Evolutionary conservation across 352 stramenopile genomes (phyloP).

Genomic region (Phytophthora aleatoria): DNA sequence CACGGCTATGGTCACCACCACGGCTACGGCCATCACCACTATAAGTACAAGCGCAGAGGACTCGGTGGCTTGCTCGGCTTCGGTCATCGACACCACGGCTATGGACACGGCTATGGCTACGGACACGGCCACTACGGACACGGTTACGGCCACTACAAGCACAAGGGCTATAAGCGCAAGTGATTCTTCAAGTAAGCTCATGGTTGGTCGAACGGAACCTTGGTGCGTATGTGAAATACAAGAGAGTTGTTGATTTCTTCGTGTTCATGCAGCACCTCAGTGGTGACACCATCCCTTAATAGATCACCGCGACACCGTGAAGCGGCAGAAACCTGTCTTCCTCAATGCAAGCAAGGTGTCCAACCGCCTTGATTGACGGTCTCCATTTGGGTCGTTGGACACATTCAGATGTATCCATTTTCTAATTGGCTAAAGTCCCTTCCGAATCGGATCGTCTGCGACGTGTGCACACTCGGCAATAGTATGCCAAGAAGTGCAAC

Average conservation of each 20-base stretch:
- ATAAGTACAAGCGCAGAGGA: slow-evolving; percentile 35
- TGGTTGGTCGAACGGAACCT: background rate
- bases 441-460: slow-evolving; percentile 15
- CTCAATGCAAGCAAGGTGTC: background rate
- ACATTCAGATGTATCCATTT: slow-evolving; percentile 9
- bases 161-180: slow-evolving; percentile 42
- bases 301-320: no score
- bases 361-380: no score
- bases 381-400: slow-evolving; percentile 15
- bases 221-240: background rate
- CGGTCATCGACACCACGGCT: slow-evolving; percentile 12
- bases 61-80: slow-evolving; percentile 27
- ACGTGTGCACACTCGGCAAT: slow-evolving; percentile 31
- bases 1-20: slow-evolving; percentile 4
- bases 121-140: slow-evolving; percentile 25
- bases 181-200: slow-evolving; percentile 32
- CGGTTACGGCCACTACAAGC: slow-evolving; percentile 32
- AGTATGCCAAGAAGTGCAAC: slow-evolving; percentile 6
- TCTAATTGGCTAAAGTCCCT: slow-evolving; percentile 5
- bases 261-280: background rate
- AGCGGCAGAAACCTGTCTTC: no score
- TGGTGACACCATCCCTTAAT: no score
- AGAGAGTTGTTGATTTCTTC: slow-evolving; percentile 10
- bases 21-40: slow-evolving; percentile 28
- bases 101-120: slow-evolving; percentile 16